These are phyloP conservation scores for Prunus campanulata DNA, from an alignment of 306 rosid species.

Conservation along the genomic window DNA sequence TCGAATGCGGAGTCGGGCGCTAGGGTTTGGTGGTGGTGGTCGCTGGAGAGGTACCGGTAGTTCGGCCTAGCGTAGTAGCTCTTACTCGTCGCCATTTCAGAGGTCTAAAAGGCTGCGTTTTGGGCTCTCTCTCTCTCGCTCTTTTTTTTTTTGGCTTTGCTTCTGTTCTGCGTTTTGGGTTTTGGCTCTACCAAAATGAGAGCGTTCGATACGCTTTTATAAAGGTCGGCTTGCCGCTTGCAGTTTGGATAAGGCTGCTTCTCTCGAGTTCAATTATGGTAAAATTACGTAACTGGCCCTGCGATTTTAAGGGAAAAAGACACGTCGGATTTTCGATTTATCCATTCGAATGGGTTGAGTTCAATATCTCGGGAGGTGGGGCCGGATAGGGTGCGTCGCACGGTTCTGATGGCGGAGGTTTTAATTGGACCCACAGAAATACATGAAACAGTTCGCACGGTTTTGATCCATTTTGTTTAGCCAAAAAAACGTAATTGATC, in stretches of 20 bases:
- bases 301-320: conserved; percentile 4
- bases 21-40: conserved; percentile 30
- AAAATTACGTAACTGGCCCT: conserved; percentile 21
- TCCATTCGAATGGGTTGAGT: neutral
- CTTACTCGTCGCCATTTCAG: conserved; percentile 59
- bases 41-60: conserved; percentile 54
- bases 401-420: neutral
- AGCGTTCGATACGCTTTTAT: conserved; percentile 41
- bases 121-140: neutral
- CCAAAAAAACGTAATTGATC: neutral
- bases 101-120: neutral
- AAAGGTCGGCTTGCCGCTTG: conserved; percentile 31
- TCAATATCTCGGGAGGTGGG: conserved; percentile 13
- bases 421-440: neutral
- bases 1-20: conserved; percentile 57
- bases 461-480: neutral
- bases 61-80: conserved; percentile 38
- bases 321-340: conserved; percentile 20
- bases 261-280: neutral
- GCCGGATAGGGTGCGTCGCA: conserved; percentile 1
- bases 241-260: conserved; percentile 57
- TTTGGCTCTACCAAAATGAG: conserved; percentile 12
- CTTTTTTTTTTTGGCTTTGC: neutral
- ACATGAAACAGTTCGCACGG: neutral
- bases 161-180: neutral